Evolutionary conservation across 179 eudicot species (phyloP).

Genomic region (Beta macrorhiza): DNA sequence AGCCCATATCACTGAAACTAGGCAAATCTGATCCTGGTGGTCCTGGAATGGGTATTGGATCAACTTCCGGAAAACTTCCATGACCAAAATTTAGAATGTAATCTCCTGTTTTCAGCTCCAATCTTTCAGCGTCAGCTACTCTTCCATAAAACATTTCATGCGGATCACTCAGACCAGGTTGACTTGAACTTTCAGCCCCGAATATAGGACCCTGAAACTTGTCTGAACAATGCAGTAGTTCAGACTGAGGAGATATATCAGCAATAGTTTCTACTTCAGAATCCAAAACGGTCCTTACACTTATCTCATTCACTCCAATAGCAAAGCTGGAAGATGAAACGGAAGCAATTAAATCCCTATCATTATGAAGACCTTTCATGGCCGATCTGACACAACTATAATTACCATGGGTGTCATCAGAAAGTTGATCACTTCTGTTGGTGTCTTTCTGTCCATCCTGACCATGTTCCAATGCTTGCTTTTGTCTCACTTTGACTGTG

Average conservation of each 20-base stretch:
- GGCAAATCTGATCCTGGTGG: constrained; percentile 95
- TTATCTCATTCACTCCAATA: constrained; percentile 30
- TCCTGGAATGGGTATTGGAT: constrained; percentile 84
- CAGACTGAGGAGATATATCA: constrained; percentile 18
- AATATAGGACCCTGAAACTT: constrained; percentile 27
- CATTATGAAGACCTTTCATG: constrained; percentile 20
- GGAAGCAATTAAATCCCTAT: constrained; percentile 26
- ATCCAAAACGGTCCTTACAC: constrained; percentile 34
- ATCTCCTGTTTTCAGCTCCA: constrained; percentile 30
- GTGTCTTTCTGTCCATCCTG: constrained; percentile 23
- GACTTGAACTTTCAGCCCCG: constrained; percentile 24
- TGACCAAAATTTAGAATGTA: constrained; percentile 30
- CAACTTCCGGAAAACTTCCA: constrained; percentile 47
- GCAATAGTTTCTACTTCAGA: constrained; percentile 29
- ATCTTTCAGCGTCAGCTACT: constrained; percentile 29
- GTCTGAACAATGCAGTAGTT: constrained; percentile 20
- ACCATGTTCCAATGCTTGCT: constrained; percentile 22
- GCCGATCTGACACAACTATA: constrained; percentile 23
- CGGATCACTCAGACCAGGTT: constrained; percentile 29
- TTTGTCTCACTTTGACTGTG: constrained; percentile 28
- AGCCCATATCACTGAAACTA: constrained; percentile 66
- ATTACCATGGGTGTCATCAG: constrained; percentile 21
- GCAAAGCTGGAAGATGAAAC: constrained; percentile 31
- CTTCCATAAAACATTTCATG: constrained; percentile 36
- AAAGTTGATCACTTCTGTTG: constrained; percentile 25